A percentile compares a stretch with the other conserved stretches of the same genome.
These are phyloP conservation scores for Vigna hirtella DNA, from an alignment of 306 rosid genomes.

Conservation along the genomic window DNA sequence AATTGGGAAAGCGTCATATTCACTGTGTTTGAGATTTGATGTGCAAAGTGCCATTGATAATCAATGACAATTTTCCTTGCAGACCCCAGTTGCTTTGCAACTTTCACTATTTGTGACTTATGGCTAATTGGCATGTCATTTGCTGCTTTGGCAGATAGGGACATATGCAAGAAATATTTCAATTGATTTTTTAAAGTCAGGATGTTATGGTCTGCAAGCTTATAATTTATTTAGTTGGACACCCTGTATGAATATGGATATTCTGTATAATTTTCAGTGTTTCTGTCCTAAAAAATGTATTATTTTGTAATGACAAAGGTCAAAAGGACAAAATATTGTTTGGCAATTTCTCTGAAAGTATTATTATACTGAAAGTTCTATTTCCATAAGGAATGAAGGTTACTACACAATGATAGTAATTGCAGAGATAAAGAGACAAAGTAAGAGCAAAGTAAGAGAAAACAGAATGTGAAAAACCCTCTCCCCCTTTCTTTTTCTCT, in stretches of 20 bases:
- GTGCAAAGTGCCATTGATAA: constrained; percentile 11
- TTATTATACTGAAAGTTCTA: too few relatives aligned
- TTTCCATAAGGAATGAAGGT: too few relatives aligned
- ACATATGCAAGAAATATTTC: neutral
- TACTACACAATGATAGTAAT: too few relatives aligned
- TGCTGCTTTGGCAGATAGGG: constrained; percentile 3
- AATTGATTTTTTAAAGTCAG: neutral
- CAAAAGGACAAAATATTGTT: too few relatives aligned
- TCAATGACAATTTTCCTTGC: constrained; percentile 1
- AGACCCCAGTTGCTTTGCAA: constrained; percentile 4
- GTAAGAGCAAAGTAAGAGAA: too few relatives aligned
- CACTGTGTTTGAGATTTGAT: constrained; percentile 16
- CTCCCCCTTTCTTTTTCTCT: too few relatives aligned
- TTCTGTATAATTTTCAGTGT: neutral
- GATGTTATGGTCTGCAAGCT: constrained; percentile 8
- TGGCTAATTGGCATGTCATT: constrained; percentile 16
- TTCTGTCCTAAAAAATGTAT: neutral
- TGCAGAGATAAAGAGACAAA: too few relatives aligned
- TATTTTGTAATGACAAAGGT: neutral
- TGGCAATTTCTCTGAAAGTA: too few relatives aligned
- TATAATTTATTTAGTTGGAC: neutral
- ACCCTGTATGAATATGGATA: neutral
- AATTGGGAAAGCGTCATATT: neutral
- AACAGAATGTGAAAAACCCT: too few relatives aligned
- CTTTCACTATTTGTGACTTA: neutral